A percentile compares a stretch with the other conserved stretches of the same genome.
Conservation (phyloP, 2,329 filamentous ascomycete species). For the Alternaria ventricosa region DNA sequence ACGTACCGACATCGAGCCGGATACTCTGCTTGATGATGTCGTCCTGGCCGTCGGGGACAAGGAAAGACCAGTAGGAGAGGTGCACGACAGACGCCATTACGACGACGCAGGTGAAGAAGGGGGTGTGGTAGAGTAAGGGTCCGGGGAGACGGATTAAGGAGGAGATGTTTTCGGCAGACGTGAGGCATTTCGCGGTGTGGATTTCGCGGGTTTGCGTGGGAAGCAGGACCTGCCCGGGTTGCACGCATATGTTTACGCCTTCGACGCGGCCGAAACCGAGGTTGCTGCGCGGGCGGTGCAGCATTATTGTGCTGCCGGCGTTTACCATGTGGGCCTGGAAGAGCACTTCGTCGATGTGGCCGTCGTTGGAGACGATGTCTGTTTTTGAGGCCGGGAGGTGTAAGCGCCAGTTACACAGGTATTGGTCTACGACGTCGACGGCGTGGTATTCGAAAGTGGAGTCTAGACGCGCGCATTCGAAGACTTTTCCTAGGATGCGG, state of each 20-base stretch:
- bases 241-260: slow-evolving; percentile 67
- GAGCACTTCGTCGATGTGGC: slow-evolving; percentile 80
- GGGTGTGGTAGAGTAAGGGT: slow-evolving; percentile 71
- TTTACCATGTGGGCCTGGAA: slow-evolving; percentile 88
- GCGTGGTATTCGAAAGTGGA: slow-evolving; percentile 50
- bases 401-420: slow-evolving; percentile 76
- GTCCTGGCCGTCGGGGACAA: slow-evolving; percentile 59
- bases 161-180: slow-evolving; percentile 78
- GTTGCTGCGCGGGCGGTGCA: slow-evolving; percentile 54
- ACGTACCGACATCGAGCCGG: slow-evolving; percentile 76
- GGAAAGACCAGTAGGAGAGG: slow-evolving; percentile 73
- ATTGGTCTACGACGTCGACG: slow-evolving; percentile 64
- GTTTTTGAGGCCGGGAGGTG: slow-evolving; percentile 77
- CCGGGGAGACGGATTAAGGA: slow-evolving; percentile 76
- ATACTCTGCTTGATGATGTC: slow-evolving; percentile 76
- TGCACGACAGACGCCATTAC: slow-evolving; percentile 50
- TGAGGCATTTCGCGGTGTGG: slow-evolving; percentile 81
- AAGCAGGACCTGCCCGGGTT: slow-evolving; percentile 60
- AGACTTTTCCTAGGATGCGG: slow-evolving; percentile 77
- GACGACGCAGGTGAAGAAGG: slow-evolving; percentile 51
- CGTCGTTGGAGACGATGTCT: slow-evolving; percentile 71
- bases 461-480: slow-evolving; percentile 57
- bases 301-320: slow-evolving; percentile 47
- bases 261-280: slow-evolving; percentile 46
- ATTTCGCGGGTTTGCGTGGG: slow-evolving; percentile 59